These are phyloP conservation scores for Globisporangium ultimum DNA, from an alignment of 352 stramenopile species.

Conservation along the genomic window DNA sequence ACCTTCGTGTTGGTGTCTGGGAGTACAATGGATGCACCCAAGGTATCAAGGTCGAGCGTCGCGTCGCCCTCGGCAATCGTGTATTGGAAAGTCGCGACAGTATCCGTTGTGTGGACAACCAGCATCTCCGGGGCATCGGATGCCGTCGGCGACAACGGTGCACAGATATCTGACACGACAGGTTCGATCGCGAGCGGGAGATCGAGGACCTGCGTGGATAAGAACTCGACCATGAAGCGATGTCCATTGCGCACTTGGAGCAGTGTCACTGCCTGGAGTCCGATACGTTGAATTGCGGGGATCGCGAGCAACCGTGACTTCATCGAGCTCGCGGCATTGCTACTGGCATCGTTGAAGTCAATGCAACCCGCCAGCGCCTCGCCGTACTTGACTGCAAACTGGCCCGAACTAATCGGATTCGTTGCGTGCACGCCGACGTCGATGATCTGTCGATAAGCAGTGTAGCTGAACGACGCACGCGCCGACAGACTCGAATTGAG, in stretches of 20 bases:
- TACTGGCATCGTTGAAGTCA: conserved; percentile 43
- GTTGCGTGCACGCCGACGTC: conserved; percentile 63
- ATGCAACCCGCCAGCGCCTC: conserved; percentile 41
- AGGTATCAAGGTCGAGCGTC: conserved; percentile 24
- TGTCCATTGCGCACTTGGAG: conserved; percentile 49
- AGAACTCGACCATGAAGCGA: conserved; percentile 55
- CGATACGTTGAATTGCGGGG: conserved; percentile 37
- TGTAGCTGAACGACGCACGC: conserved; percentile 41
- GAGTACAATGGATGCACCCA: conserved; percentile 24
- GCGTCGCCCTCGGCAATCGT: conserved; percentile 29
- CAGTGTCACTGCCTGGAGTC: conserved; percentile 44
- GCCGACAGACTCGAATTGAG: conserved; percentile 45
- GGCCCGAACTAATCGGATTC: conserved; percentile 44
- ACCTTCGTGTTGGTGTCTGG: conserved; percentile 19
- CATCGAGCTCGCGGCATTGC: conserved; percentile 35
- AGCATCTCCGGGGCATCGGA: conserved; percentile 32
- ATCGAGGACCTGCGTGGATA: conserved; percentile 35
- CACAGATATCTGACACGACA: conserved; percentile 46
- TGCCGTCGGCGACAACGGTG: conserved; percentile 35
- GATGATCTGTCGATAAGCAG: conserved; percentile 55
- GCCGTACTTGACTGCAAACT: conserved; percentile 58
- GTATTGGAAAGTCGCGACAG: conserved; percentile 60
- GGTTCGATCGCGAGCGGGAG: conserved; percentile 39
- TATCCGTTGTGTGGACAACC: conserved; percentile 33
- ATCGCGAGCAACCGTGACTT: conserved; percentile 42